These are phyloP conservation scores for Arctium minus DNA, from an alignment of 129 eudicot species.

Conservation along the genomic window DNA sequence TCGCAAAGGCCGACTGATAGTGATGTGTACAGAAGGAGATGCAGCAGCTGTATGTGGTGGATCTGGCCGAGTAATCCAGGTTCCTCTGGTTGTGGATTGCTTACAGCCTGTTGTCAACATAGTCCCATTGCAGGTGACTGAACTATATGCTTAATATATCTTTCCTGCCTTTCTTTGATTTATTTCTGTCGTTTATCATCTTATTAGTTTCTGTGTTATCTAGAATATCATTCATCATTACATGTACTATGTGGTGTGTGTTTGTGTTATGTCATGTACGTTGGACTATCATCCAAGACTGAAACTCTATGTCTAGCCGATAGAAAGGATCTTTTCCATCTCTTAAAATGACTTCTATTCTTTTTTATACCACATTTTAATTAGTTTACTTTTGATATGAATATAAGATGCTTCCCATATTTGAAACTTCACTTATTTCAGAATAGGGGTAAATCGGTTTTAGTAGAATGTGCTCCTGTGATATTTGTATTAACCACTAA, in stretches of 20 bases:
- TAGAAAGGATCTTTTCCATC: neutral
- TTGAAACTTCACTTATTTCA: neutral
- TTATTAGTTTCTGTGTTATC: neutral
- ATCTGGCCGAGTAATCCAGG: conserved; percentile 78
- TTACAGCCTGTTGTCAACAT: conserved; percentile 97
- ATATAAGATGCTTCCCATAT: neutral
- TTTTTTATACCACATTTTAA: neutral
- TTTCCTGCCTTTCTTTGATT: neutral
- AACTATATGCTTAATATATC: neutral
- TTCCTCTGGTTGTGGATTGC: conserved; percentile 89
- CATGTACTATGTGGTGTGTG: no score
- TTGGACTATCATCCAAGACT: no score
- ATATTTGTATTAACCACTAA: no score
- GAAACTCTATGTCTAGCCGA: no score
- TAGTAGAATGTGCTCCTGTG: neutral
- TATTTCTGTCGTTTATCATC: neutral
- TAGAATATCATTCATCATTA: no score
- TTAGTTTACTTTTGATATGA: no score
- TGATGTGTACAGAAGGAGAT: conserved; percentile 94
- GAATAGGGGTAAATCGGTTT: neutral
- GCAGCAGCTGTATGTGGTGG: conserved; percentile 72
- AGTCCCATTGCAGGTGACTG: conserved; percentile 85
- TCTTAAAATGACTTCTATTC: neutral
- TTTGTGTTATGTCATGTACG: neutral
- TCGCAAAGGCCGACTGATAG: conserved; percentile 83